Evolutionary conservation across 129 eudicot genomes (phyloP).

Genomic region (Centaurea solstitialis): DNA sequence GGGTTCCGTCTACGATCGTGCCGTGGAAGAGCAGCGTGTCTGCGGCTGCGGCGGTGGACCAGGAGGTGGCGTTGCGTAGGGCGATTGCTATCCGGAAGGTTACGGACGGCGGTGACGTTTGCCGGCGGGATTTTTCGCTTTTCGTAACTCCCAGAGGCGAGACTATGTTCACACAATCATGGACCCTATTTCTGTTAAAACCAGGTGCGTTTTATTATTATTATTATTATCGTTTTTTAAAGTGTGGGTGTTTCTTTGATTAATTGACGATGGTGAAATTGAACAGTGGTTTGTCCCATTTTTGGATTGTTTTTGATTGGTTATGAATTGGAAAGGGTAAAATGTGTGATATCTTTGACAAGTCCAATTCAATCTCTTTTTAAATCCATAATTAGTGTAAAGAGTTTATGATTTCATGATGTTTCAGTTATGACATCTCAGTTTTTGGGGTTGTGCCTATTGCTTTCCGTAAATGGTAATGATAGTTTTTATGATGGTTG

Average conservation of each 20-base stretch:
- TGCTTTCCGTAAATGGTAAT: not conserved
- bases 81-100: conserved; percentile 74
- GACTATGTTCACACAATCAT: conserved; percentile 76
- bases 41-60: conserved; percentile 50
- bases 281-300: not conserved
- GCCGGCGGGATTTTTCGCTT: conserved; percentile 49
- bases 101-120: conserved; percentile 35
- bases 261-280: not conserved
- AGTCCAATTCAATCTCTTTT: not conserved
- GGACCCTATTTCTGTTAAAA: conserved; percentile 48
- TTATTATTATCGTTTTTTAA: not conserved
- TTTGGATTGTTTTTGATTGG: not conserved
- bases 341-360: not conserved
- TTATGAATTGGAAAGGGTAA: not conserved
- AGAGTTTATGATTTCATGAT: not conserved
- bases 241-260: not conserved
- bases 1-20: conserved; percentile 63
- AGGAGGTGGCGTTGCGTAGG: conserved; percentile 72
- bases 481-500: too few species aligned
- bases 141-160: conserved; percentile 68
- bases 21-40: conserved; percentile 52
- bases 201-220: conserved; percentile 38
- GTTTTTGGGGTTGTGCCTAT: not conserved
- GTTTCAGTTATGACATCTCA: conserved; percentile 7
- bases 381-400: not conserved